Percentiles rank a stretch among this genome's conserved stretches.
These are phyloP conservation scores for Salix udensis DNA, from an alignment of 345 rosid genomes.

Conservation along the genomic window DNA sequence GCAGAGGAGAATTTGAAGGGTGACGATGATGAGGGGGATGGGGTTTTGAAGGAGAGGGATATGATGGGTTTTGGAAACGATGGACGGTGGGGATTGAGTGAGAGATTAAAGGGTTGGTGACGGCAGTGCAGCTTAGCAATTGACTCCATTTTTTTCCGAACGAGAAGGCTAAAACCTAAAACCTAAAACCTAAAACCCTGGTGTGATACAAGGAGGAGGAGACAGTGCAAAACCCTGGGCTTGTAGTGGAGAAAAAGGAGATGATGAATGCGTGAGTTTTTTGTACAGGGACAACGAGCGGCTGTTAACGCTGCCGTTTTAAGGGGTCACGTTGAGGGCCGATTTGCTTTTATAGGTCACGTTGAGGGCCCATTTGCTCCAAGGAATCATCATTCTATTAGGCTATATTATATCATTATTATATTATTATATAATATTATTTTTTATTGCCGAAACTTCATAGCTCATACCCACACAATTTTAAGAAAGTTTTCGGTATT, in stretches of 20 bases:
- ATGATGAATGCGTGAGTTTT: neutral
- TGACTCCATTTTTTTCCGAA: conserved; percentile 45
- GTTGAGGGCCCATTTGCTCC: too few relatives aligned
- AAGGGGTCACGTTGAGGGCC: too few relatives aligned
- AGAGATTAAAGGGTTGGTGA: conserved; percentile 44
- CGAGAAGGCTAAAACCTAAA: conserved; percentile 27
- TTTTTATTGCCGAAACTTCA: too few relatives aligned
- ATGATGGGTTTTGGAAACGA: conserved; percentile 28
- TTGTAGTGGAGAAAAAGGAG: neutral
- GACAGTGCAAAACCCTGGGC: conserved; percentile 21
- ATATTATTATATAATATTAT: too few relatives aligned
- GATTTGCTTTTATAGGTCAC: too few relatives aligned
- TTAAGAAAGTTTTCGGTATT: too few relatives aligned
- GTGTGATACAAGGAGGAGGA: neutral
- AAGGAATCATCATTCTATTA: too few relatives aligned
- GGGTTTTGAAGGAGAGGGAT: conserved; percentile 38
- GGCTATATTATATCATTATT: too few relatives aligned
- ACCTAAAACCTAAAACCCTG: conserved; percentile 37
- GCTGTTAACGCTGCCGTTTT: neutral
- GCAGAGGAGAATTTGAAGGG: conserved; percentile 27
- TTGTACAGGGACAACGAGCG: too few relatives aligned
- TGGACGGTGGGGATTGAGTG: conserved; percentile 40
- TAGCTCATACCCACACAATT: too few relatives aligned
- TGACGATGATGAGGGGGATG: conserved; percentile 18
- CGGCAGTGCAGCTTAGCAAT: conserved; percentile 37